A percentile compares a stretch with the other conserved stretches of the same genome.
phyloP scores from a whole-genome alignment of 2,329 filamentous ascomycete genomes.

The Fusarium tuaranense region DNA sequence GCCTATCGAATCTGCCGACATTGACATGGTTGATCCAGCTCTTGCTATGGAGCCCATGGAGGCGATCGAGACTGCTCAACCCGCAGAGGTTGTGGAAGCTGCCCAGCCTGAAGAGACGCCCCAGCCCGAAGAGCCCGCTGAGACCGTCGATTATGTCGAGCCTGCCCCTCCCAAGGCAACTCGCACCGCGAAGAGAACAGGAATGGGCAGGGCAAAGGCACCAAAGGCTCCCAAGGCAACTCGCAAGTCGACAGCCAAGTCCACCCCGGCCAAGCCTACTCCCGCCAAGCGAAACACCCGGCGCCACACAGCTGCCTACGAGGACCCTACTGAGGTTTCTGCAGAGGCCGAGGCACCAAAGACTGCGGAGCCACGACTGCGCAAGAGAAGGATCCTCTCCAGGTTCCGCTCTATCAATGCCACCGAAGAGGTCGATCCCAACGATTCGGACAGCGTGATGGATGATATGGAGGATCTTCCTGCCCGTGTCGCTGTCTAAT shows the following conservation, averaged over 20 bases:
- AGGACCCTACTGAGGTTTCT: constrained; percentile 49
- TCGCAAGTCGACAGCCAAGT: constrained; percentile 36
- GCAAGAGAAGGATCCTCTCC: constrained; percentile 45
- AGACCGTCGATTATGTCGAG: constrained; percentile 27
- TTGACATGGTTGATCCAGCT: constrained; percentile 39
- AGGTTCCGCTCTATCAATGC: constrained; percentile 42
- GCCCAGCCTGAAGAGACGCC: not conserved
- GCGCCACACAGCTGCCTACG: constrained; percentile 40
- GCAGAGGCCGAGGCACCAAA: constrained; percentile 21
- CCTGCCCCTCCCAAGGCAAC: constrained; percentile 44
- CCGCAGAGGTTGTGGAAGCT: not conserved
- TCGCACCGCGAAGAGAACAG: constrained; percentile 40
- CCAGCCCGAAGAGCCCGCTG: constrained; percentile 16
- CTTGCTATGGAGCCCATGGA: constrained; percentile 27
- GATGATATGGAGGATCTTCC: constrained; percentile 60
- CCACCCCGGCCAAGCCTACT: constrained; percentile 42
- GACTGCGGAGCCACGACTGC: constrained; percentile 41
- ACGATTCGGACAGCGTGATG: constrained; percentile 52
- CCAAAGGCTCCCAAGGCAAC: constrained; percentile 31
- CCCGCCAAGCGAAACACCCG: constrained; percentile 37
- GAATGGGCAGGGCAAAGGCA: constrained; percentile 34
- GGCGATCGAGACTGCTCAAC: constrained; percentile 4
- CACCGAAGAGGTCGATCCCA: constrained; percentile 19
- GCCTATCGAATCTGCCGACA: constrained; percentile 27
- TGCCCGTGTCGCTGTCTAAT: constrained; percentile 40